These are phyloP conservation scores for Sphaerostilbella broomeana DNA, from an alignment of 2,329 filamentous ascomycete genomes.

Conservation along the genomic window DNA sequence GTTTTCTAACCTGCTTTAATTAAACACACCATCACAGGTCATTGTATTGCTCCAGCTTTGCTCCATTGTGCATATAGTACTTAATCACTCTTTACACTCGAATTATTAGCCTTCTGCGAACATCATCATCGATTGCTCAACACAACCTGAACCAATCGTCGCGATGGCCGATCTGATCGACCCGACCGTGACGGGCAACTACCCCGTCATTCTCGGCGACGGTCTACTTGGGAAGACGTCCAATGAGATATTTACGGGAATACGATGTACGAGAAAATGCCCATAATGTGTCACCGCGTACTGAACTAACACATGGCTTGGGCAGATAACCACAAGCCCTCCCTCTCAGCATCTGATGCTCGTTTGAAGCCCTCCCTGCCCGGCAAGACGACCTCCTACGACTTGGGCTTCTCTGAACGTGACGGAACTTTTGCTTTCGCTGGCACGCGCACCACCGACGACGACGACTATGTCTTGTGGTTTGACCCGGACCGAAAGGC, in stretches of 20 bases:
- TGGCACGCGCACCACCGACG: constrained; percentile 50
- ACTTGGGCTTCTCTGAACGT: constrained; percentile 48
- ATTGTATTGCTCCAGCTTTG: too few relatives aligned
- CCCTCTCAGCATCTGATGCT: constrained; percentile 42
- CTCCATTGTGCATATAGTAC: too few relatives aligned
- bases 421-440: constrained; percentile 54
- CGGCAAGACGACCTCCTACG: constrained; percentile 47
- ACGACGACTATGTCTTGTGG: constrained; percentile 59
- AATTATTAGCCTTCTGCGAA: too few relatives aligned
- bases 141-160: too few relatives aligned
- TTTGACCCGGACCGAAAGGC: constrained; percentile 69
- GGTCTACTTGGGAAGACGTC: constrained; percentile 49
- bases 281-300: background rate
- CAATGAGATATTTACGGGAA: constrained; percentile 53
- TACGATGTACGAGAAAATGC: constrained; percentile 44
- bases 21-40: too few relatives aligned
- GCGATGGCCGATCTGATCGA: constrained; percentile 42
- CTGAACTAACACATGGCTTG: constrained; percentile 9
- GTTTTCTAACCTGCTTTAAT: too few relatives aligned
- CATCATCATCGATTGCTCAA: too few relatives aligned
- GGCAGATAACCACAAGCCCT: constrained; percentile 57
- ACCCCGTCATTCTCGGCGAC: constrained; percentile 58
- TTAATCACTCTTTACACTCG: too few relatives aligned
- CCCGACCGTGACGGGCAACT: constrained; percentile 54
- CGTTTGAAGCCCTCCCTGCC: constrained; percentile 45